Evolutionary conservation across 2,329 filamentous ascomycete genomes (phyloP).

Genomic region (Graphium sp.): DNA sequence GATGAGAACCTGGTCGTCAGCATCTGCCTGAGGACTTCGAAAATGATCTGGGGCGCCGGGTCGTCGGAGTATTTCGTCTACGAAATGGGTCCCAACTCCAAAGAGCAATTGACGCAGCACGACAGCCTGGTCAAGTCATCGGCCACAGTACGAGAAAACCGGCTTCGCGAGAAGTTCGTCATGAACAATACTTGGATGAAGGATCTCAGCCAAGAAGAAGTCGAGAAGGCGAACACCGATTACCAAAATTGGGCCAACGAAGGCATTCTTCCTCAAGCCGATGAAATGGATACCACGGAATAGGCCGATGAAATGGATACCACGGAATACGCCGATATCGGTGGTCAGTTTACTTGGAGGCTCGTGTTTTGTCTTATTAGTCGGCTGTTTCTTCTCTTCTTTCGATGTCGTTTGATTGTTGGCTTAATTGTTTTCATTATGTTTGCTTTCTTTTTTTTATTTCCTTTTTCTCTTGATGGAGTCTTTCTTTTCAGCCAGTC

Average conservation of each 20-base stretch:
- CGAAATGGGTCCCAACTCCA: constrained; percentile 49
- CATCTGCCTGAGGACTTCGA: constrained; percentile 63
- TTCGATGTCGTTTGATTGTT: not conserved
- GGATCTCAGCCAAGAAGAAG: constrained; percentile 60
- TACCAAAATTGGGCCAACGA: constrained; percentile 37
- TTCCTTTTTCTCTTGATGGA: not conserved
- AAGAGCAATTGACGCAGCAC: constrained; percentile 41
- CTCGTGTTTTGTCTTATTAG: no score
- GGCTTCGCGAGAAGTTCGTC: constrained; percentile 64
- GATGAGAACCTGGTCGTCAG: constrained; percentile 54
- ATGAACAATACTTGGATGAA: constrained; percentile 69
- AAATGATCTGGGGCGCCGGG: constrained; percentile 58
- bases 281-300: constrained; percentile 15
- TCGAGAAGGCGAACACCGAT: constrained; percentile 56
- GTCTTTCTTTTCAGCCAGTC: constrained; percentile 1
- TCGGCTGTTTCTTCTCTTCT: constrained; percentile 2
- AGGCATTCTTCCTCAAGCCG: constrained; percentile 20
- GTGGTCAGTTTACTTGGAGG: not conserved
- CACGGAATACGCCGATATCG: constrained; percentile 7
- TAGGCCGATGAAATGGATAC: constrained; percentile 10
- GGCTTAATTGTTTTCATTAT: not conserved
- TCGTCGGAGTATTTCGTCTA: constrained; percentile 59
- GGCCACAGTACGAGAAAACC: constrained; percentile 48
- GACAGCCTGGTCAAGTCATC: constrained; percentile 33
- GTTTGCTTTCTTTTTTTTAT: not conserved